Conservation (phyloP, 495 filamentous ascomycete species). For the Hapsidospora chrysogenum region DNA sequence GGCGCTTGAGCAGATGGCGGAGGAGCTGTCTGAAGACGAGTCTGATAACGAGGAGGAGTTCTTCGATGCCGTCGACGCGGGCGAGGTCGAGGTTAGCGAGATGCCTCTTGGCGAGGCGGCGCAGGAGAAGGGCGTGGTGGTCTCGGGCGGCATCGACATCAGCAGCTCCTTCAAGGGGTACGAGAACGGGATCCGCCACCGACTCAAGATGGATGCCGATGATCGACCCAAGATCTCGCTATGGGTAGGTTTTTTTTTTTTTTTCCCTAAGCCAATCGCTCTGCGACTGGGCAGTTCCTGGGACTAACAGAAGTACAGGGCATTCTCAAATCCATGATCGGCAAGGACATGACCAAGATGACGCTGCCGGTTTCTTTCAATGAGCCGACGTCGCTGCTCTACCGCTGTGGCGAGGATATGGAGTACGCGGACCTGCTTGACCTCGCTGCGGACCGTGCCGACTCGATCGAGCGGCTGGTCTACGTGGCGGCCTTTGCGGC, state of each 20-base stretch:
- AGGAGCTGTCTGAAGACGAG: slow-evolving; percentile 59
- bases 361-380: slow-evolving; percentile 97
- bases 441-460: slow-evolving; percentile 66
- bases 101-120: slow-evolving; percentile 28
- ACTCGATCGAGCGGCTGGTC: slow-evolving; percentile 85
- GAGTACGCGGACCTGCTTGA: slow-evolving; percentile 92
- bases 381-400: slow-evolving; percentile 91
- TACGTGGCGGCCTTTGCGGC: slow-evolving; percentile 93
- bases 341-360: slow-evolving; percentile 99
- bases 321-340: slow-evolving; percentile 98
- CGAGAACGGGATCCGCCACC: slow-evolving; percentile 63
- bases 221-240: slow-evolving; percentile 85
- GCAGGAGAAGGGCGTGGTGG: slow-evolving; percentile 20
- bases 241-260: slow-evolving; percentile 49
- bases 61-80: slow-evolving; percentile 91
- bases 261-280: too few species aligned
- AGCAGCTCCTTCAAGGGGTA: slow-evolving; percentile 72
- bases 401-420: slow-evolving; percentile 92
- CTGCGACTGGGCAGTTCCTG: not conserved
- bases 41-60: slow-evolving; percentile 84
- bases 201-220: slow-evolving; percentile 79
- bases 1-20: slow-evolving; percentile 40
- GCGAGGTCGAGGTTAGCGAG: slow-evolving; percentile 62
- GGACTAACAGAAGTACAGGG: slow-evolving; percentile 33
- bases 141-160: slow-evolving; percentile 40